Evolutionary conservation across 2,329 filamentous ascomycete species (phyloP), one percentile per base, ranked within the genome.

Genomic region (Catunica adiposa): DNA sequence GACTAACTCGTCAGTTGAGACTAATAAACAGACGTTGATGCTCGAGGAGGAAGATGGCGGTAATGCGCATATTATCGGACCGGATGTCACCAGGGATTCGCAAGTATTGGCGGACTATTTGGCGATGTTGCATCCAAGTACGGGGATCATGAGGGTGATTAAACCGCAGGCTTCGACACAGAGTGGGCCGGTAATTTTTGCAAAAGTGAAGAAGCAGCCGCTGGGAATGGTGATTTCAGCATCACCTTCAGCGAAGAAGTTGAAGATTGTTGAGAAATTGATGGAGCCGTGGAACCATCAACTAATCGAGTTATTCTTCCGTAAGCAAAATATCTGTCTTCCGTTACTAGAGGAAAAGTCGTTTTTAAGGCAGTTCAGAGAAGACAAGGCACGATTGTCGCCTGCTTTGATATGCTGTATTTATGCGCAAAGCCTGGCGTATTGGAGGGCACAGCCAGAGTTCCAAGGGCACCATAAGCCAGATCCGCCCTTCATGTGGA

Each of bases 21-120:
- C 52, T 2, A 54, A 38, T 44, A 58, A 58, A 50, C 56, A 54
- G n/a, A 58, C 65, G 3, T 56, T 69, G 50, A 51, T 51, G 48
- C 59, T 63, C 2, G 53, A 66, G 8, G 62, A 61, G 5, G 64
- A 67, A 22, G 63, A 63, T 58, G 70, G 68, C 54, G 65, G 66
- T 8, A 73, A 70, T 59, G 68, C 71, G 2, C 74, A 79, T 60
- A 79, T 82, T 57, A 72, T 82, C 53, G 77, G 79, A 0, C 78
- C 78, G 0, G 75, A 77, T 4, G 71, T 76, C 4, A 78, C 76
- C 3, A 75, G 75, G 51, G 79, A 82, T 65, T 78, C 75, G 1
- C 77, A 81, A 54, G 71, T 82, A 9, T 69, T 82, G 48, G 74
- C 78, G n/a, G 73, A 77, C 53, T 79, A 79, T 56, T 71, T 81